Conservation (phyloP, 768 basidiomycete genomes). For the Sporobolomyces pararoseus region DNA sequence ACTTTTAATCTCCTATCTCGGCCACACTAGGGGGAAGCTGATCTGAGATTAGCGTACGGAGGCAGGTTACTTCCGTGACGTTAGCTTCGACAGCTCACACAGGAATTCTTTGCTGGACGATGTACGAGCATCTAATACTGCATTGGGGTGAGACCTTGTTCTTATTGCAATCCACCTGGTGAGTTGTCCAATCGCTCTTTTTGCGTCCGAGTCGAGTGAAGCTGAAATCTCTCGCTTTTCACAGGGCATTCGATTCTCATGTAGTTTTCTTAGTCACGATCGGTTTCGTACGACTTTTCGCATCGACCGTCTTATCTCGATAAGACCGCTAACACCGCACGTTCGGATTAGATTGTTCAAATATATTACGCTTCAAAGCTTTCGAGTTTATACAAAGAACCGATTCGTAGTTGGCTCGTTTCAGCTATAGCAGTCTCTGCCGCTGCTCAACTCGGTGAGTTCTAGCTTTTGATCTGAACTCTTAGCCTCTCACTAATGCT, state of each 20-base stretch:
- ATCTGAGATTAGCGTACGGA: background rate
- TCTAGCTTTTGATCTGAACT: background rate
- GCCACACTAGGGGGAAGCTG: no score
- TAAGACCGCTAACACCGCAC: background rate
- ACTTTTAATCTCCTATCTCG: background rate
- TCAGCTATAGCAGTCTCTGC: background rate
- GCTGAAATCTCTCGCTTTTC: background rate
- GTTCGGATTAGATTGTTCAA: background rate
- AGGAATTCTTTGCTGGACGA: background rate
- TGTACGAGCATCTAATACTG: constrained; percentile 19
- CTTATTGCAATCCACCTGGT: background rate
- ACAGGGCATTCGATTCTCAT: constrained; percentile 2
- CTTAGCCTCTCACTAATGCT: no score
- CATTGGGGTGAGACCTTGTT: background rate
- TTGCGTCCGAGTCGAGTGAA: constrained; percentile 8
- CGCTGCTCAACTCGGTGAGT: constrained; percentile 2
- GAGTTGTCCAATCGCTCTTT: background rate
- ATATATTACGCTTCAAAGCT: constrained; percentile 5
- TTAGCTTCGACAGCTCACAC: constrained; percentile 9
- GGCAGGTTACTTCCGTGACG: background rate
- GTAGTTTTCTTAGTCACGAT: constrained; percentile 11
- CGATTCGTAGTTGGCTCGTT: background rate
- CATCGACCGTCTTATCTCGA: background rate
- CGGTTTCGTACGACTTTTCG: background rate
- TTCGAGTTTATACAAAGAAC: constrained; percentile 13